Evolutionary conservation across 2,329 filamentous ascomycete species (phyloP), one percentile per base, ranked within the genome.

Genomic region (Aureobasidium sp.): DNA sequence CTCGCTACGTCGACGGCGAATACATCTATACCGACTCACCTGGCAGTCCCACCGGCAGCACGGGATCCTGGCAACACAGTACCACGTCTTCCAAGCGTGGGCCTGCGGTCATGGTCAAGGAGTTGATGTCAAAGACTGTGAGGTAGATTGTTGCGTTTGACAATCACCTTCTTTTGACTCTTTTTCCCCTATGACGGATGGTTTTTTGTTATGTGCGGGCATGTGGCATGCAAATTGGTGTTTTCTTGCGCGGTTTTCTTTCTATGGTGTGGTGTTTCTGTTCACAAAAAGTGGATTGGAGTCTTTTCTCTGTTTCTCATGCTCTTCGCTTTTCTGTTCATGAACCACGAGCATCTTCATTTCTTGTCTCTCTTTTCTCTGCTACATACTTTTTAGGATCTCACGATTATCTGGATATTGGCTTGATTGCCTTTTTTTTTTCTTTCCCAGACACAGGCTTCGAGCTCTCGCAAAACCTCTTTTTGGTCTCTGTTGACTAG

Each of bases 1-100:
- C 92, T 34, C 84, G 90, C 74, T 97, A 97, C 76, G 89, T 97
- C 67, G 90, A 97, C 73, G 94, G 92, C 76, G 93, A 97, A 79
- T 97, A 97, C 79, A 82, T 96, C 74, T 95, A 92, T 81, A n/a
- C 20, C 9, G 46, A 60, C 1, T 48, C 44, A 13, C 57, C 57
- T 1, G 46, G 44, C 10, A 51, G 46, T 32, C 57, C 57, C 7
- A 55, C 60, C 9, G 43, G 27, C 27, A 62, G 60, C 51, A 39
- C 29, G 15, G 48, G 34, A 1, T 55, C 48, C 7, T 62, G 60
- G 60, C 48, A 53, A 29, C 48, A 36, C 39, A 53, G 24, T 15
- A 36, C 34, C 39, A 41, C 24, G 5, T 46, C 53, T 2, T 46
- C 39, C 15, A 62, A 62, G 43, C 41, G 27, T 12, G 55, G 50